A percentile compares a stretch with the other conserved stretches of the same genome.
Conservation (phyloP, 2,329 filamentous ascomycete species). For the Beauveria varroae region DNA sequence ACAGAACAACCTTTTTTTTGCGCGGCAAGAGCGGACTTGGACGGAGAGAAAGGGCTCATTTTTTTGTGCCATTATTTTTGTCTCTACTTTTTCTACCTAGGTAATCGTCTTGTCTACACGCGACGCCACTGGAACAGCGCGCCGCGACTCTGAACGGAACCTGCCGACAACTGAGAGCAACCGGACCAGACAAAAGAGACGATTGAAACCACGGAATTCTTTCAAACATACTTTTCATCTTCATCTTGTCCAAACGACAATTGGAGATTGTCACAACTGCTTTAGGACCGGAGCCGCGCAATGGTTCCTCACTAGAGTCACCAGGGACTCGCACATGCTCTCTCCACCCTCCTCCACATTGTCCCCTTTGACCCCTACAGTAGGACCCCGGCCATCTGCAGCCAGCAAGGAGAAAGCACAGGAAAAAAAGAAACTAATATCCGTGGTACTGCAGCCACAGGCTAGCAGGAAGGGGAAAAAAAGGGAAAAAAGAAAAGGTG, state of each 20-base stretch:
- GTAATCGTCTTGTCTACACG: background rate
- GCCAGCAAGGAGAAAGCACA: background rate
- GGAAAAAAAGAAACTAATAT: background rate
- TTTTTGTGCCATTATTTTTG: background rate
- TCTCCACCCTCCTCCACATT: constrained; percentile 3
- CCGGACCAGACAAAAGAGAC: too few species aligned
- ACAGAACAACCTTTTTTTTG: background rate
- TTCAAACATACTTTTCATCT: too few species aligned
- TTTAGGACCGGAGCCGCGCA: background rate
- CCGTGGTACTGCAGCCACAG: background rate
- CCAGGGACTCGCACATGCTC: background rate
- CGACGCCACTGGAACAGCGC: background rate
- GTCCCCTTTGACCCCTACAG: constrained; percentile 1
- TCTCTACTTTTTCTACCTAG: background rate
- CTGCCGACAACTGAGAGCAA: too few species aligned
- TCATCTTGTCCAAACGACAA: too few species aligned
- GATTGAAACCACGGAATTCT: too few species aligned
- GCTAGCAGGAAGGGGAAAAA: background rate
- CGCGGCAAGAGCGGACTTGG: background rate
- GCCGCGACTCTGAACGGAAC: background rate
- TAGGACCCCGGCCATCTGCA: background rate
- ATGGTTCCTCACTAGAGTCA: constrained; percentile 6
- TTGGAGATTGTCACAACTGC: too few species aligned
- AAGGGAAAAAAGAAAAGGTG: background rate
- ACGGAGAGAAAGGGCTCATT: background rate